Conservation (phyloP, 148 eudicot species). For the Vaccinium vitisidaea region DNA sequence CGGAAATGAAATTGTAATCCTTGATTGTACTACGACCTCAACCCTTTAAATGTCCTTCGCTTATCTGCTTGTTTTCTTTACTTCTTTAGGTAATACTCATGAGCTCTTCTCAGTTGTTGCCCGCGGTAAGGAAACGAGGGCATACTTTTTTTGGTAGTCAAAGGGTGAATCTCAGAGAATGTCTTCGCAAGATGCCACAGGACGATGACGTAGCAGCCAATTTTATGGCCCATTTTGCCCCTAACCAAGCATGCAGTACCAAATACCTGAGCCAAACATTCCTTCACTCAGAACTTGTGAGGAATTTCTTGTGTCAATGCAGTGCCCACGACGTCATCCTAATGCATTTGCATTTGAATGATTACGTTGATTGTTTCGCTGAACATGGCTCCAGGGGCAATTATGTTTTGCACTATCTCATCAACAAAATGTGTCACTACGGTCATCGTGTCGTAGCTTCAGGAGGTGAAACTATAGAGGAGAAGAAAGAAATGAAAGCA, state of each 20-base stretch:
- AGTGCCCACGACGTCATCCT: background rate
- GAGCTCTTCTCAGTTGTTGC: constrained; percentile 12
- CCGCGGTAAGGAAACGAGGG: background rate
- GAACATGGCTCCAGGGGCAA: background rate
- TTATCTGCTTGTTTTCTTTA: background rate
- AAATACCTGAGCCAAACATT: background rate
- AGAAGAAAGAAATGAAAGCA: background rate
- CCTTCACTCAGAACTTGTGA: constrained; percentile 2
- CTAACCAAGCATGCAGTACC: background rate
- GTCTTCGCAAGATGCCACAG: background rate
- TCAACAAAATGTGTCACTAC: constrained; percentile 5
- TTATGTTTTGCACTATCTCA: constrained; percentile 1
- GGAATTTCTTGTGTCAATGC: background rate
- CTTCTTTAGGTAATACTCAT: constrained; percentile 9
- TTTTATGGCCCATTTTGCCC: background rate
- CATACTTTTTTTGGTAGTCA: background rate
- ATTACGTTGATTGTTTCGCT: background rate
- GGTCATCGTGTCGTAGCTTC: background rate
- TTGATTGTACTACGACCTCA: too few relatives aligned
- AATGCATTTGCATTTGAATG: constrained; percentile 2
- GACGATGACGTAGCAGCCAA: background rate
- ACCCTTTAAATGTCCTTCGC: background rate
- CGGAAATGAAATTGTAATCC: too few relatives aligned
- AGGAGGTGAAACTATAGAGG: background rate
- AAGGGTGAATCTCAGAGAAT: background rate